A percentile compares a stretch with the other conserved stretches of the same genome.
phyloP scores from a whole-genome alignment of 768 basidiomycete genomes.

The Kwoniella newhampshirensis region DNA sequence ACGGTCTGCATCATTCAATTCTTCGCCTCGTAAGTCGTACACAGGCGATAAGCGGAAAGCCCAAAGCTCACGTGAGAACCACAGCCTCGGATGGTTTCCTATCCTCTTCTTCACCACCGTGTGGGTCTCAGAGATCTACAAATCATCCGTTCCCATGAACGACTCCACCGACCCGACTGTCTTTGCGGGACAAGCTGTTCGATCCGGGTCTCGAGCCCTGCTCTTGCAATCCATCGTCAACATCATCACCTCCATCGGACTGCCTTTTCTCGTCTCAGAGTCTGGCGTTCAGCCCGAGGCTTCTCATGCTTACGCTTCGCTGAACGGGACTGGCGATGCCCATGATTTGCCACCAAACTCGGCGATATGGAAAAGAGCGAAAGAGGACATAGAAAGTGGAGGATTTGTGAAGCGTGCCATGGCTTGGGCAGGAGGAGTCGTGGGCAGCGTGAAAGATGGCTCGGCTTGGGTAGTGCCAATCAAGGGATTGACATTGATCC shows the following conservation, averaged over 20 bases:
- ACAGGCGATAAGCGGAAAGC: neutral
- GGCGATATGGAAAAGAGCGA: slow-evolving; percentile 23
- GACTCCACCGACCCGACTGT: slow-evolving; percentile 56
- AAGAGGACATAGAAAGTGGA: slow-evolving; percentile 22
- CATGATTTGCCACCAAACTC: slow-evolving; percentile 11
- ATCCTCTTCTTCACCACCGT: slow-evolving; percentile 82
- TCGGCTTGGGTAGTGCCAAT: slow-evolving; percentile 43
- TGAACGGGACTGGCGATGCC: slow-evolving; percentile 17
- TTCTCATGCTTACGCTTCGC: slow-evolving; percentile 8
- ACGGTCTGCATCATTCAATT: slow-evolving; percentile 69
- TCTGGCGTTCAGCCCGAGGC: slow-evolving; percentile 37
- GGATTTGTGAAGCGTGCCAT: slow-evolving; percentile 8
- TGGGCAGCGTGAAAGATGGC: slow-evolving; percentile 15
- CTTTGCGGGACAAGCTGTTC: slow-evolving; percentile 63
- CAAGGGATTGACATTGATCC: slow-evolving; percentile 49
- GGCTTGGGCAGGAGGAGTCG: slow-evolving; percentile 2
- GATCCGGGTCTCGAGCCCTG: slow-evolving; percentile 78
- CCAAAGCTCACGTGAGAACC: slow-evolving; percentile 71
- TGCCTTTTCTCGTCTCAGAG: slow-evolving; percentile 63
- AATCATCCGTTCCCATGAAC: slow-evolving; percentile 53
- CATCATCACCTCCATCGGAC: slow-evolving; percentile 65
- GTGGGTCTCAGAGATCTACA: slow-evolving; percentile 86
- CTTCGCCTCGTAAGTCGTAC: slow-evolving; percentile 32
- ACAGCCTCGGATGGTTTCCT: slow-evolving; percentile 91
- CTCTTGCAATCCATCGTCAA: slow-evolving; percentile 73